Evolutionary conservation across 257 asterid genomes (phyloP).

Genomic region (Cruciata laevipes): DNA sequence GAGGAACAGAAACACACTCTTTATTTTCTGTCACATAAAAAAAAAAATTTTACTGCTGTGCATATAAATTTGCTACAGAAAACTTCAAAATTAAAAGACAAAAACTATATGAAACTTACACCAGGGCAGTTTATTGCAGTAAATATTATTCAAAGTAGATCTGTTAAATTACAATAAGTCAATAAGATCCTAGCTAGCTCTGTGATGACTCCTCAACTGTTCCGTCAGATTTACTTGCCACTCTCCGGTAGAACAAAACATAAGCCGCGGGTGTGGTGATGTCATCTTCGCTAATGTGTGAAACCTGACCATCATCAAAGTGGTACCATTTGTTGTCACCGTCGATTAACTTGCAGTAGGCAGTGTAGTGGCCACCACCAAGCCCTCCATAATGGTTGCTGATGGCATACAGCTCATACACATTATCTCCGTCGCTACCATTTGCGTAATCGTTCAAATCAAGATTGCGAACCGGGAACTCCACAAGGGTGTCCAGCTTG

Average conservation of each 20-base stretch:
- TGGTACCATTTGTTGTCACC: conserved; percentile 77
- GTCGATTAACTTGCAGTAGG: conserved; percentile 78
- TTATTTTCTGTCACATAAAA: no score
- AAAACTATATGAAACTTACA: no score
- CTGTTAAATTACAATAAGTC: no score
- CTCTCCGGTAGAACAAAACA: conserved; percentile 84
- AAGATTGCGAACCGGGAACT: conserved; percentile 72
- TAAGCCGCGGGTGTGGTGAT: conserved; percentile 89
- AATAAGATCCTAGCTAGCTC: conserved; percentile 11
- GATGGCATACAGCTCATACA: conserved; percentile 78
- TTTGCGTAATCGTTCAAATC: conserved; percentile 73
- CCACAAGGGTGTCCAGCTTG: conserved; percentile 83
- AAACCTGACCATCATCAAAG: conserved; percentile 78
- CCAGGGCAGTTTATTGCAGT: no score
- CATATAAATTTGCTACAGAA: no score
- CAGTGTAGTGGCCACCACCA: conserved; percentile 94
- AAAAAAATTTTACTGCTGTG: no score
- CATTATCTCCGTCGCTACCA: conserved; percentile 51
- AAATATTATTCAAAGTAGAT: no score
- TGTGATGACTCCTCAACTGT: conserved; percentile 40
- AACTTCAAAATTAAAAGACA: no score
- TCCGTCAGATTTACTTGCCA: conserved; percentile 28
- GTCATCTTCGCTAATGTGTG: conserved; percentile 56
- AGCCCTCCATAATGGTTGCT: conserved; percentile 98
- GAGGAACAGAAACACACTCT: no score